Base-by-base conservation (phyloP, 441 rosid genomes). In the Corymbia citriodora region DNA sequence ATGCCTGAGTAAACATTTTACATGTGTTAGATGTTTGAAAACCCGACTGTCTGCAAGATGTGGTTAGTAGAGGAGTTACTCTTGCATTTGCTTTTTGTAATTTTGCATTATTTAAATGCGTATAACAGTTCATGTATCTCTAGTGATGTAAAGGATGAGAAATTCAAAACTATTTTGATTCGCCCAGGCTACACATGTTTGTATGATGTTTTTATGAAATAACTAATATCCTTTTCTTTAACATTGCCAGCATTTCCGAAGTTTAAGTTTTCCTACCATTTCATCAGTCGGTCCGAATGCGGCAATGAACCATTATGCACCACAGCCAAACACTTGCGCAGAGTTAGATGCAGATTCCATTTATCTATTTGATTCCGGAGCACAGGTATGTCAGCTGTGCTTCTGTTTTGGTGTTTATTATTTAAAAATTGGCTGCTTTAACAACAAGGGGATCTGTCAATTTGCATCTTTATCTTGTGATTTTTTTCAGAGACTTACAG, bases 281-380 rank as follows among this genome's bases (percentile, higher is more conserved):
- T 98, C 99, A 70, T 97, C 99, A 1, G 98, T 97, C 88, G 99
- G 99, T 93, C 94, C 98, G 92, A 98, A 98, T 94, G 99, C 99
- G 27, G 99, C 99, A 50, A 93, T 97, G 92, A 97, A 95, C 90
- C 99, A 97, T 93, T 97, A 98, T 91, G 90, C 93, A 88, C 99
- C 99, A 6, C 90, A 95, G 83, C 94, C 94, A 25, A 96, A 96
- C 89, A 94, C 94, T 55, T 98, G 99, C 91, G 96, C 99, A 7
- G 99, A 98, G 94, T 94, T 98, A 93, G 95, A 97, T 92, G 96
- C 99, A 1, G 90, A 96, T 92, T 95, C 92, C 90, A 97, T 97
- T 89, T 96, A 98, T 93, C 94, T 98, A n/a, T 95, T 94, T 95
- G 99, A 98, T 94, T 98, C 99, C 48, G 99, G 99, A 92, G 99